Evolutionary conservation across 805 yeast genomes (phyloP).

Genomic region (Yarrowia sp.): DNA sequence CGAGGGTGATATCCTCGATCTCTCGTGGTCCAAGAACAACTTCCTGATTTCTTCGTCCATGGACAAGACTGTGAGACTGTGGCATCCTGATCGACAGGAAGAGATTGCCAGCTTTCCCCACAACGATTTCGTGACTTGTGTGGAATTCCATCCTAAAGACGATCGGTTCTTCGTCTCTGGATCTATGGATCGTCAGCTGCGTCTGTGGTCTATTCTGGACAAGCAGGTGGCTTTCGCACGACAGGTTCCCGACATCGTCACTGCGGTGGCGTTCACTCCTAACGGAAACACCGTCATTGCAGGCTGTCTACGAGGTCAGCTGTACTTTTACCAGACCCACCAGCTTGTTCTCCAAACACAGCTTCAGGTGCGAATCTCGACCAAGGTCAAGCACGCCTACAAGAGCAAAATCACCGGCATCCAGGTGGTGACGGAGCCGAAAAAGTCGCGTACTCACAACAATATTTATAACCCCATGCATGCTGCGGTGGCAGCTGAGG

Average conservation of each 20-base stretch:
- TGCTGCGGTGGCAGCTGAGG: conserved; percentile 43
- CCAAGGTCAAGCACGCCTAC: conserved; percentile 48
- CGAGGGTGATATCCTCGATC: conserved; percentile 68
- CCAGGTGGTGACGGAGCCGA: conserved; percentile 46
- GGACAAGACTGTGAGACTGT: conserved; percentile 81
- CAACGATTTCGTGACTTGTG: conserved; percentile 82
- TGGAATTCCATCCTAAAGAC: conserved; percentile 81
- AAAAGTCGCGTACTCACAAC: conserved; percentile 33
- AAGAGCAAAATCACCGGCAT: conserved; percentile 81
- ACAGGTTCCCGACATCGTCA: conserved; percentile 70
- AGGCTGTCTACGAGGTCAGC: conserved; percentile 81
- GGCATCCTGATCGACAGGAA: conserved; percentile 77
- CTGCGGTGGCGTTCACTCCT: conserved; percentile 77
- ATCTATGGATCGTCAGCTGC: conserved; percentile 72
- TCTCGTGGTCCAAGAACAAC: conserved; percentile 89
- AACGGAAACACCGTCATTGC: conserved; percentile 63
- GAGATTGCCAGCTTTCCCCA: conserved; percentile 72
- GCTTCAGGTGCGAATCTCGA: conserved; percentile 51
- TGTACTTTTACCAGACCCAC: conserved; percentile 66
- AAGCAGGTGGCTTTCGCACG: conserved; percentile 64
- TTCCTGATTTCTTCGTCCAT: conserved; percentile 80
- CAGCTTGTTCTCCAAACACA: conserved; percentile 64
- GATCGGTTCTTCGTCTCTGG: conserved; percentile 87
- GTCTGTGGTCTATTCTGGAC: conserved; percentile 89
- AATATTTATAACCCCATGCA: conserved; percentile 36